A percentile compares a stretch with the other conserved stretches of the same genome.
These are phyloP conservation scores for Sorghum bicolor DNA, from an alignment of 176 grass and related monocot species.

Conservation along the genomic window Sorghum_bicolor_NCBIv3 NC_012873.2:1054501-1055000, in stretches of 20 bases:
- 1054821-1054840: slow-evolving; percentile 39
- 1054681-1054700: neutral
- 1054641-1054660: neutral
- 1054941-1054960: neutral
- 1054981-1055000: slow-evolving; percentile 73
- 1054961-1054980: slow-evolving; percentile 32
- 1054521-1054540: neutral
- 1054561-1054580: neutral
- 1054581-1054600: neutral
- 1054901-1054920: slow-evolving; percentile 78
- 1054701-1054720: neutral
- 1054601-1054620: neutral
- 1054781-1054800: slow-evolving; percentile 53
- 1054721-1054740: slow-evolving; percentile 39
- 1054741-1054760: slow-evolving; percentile 52
- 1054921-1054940: slow-evolving; percentile 80
- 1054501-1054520: neutral
- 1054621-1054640: neutral
- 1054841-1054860: slow-evolving; percentile 31
- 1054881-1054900: slow-evolving; percentile 81
- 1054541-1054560: neutral
- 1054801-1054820: slow-evolving; percentile 45
- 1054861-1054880: slow-evolving; percentile 48
- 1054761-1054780: slow-evolving; percentile 90
- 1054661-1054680: neutral